A percentile compares a stretch with the other conserved stretches of the same genome.
Conservation (phyloP, 139 green algal genomes). For the Chlamydomonas sp. region DNA sequence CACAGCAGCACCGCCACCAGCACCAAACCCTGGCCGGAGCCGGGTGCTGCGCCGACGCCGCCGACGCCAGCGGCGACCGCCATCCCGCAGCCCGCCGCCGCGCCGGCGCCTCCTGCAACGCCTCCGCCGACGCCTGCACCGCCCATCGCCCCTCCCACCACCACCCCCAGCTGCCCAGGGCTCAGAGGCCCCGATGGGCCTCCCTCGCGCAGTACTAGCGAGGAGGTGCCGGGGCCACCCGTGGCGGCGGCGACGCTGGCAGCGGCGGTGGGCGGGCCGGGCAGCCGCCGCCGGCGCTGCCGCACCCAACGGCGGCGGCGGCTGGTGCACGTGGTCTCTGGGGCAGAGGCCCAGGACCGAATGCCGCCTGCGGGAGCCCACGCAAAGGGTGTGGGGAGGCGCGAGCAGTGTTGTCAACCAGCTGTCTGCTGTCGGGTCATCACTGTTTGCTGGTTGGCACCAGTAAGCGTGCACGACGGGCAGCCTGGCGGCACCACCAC, state of each 20-base stretch:
- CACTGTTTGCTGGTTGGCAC: no score
- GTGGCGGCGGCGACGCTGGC: not conserved
- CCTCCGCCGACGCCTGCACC: no score
- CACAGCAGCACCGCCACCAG: conserved; percentile 88
- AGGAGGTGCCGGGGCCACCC: not conserved
- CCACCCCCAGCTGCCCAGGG: not conserved
- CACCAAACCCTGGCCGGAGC: conserved; percentile 69
- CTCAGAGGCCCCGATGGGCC: no score
- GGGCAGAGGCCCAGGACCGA: not conserved
- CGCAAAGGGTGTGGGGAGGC: not conserved
- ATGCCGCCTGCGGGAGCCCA: not conserved
- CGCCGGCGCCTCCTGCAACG: no score
- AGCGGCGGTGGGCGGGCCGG: not conserved
- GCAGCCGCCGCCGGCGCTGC: conserved; percentile 33
- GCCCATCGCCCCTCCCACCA: not conserved
- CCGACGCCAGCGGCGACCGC: not conserved
- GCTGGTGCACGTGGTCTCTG: conserved; percentile 6
- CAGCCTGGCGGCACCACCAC: no score
- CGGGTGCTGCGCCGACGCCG: conserved; percentile 73
- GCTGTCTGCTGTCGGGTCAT: no score
- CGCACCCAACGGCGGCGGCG: conserved; percentile 41
- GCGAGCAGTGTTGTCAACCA: no score
- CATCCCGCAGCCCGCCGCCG: no score
- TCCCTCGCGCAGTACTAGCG: not conserved
- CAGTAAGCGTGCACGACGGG: no score